These are phyloP conservation scores for Micromonas commoda DNA, from an alignment of 139 green algal genomes.

Conservation along the genomic window DNA sequence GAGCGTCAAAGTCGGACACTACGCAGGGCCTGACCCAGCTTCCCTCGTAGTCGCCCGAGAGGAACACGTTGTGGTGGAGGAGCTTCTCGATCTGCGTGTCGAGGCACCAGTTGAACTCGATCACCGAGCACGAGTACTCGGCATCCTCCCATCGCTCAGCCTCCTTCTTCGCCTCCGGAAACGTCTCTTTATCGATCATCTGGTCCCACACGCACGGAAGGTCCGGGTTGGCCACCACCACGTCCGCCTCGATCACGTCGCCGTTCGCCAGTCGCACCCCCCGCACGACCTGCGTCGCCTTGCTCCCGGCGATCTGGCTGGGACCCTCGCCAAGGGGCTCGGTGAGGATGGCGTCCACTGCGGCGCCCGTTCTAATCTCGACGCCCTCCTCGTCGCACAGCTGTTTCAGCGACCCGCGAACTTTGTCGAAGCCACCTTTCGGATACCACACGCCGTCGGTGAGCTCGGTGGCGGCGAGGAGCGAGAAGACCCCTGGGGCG, in stretches of 20 bases:
- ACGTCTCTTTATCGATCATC: slow-evolving; percentile 7
- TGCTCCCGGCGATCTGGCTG: slow-evolving; percentile 37
- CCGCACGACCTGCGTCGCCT: slow-evolving; percentile 33
- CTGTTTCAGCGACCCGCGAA: slow-evolving; percentile 37
- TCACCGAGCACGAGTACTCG: slow-evolving; percentile 66
- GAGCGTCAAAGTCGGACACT: slow-evolving; percentile 40
- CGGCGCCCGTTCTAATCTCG: background rate
- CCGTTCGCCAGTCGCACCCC: slow-evolving; percentile 56
- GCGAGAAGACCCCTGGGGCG: slow-evolving; percentile 59
- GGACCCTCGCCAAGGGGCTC: background rate
- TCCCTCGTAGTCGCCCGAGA: slow-evolving; percentile 45
- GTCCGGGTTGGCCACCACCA: slow-evolving; percentile 56
- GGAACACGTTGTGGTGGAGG: slow-evolving; percentile 81
- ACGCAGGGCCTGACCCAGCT: slow-evolving; percentile 30
- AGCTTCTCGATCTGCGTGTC: slow-evolving; percentile 39
- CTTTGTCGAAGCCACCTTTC: slow-evolving; percentile 62
- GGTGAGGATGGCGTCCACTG: slow-evolving; percentile 16
- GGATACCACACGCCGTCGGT: slow-evolving; percentile 82
- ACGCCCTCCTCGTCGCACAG: slow-evolving; percentile 49
- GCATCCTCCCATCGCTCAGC: slow-evolving; percentile 10
- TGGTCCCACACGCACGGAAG: slow-evolving; percentile 34
- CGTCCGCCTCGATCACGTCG: slow-evolving; percentile 43
- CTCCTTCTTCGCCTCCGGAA: background rate
- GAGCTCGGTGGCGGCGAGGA: slow-evolving; percentile 80
- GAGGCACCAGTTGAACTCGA: slow-evolving; percentile 69